A percentile compares a stretch with the other conserved stretches of the same genome.
phyloP scores from a whole-genome alignment of 2,329 filamentous ascomycete species.

The Aureobasidium sp. region DNA sequence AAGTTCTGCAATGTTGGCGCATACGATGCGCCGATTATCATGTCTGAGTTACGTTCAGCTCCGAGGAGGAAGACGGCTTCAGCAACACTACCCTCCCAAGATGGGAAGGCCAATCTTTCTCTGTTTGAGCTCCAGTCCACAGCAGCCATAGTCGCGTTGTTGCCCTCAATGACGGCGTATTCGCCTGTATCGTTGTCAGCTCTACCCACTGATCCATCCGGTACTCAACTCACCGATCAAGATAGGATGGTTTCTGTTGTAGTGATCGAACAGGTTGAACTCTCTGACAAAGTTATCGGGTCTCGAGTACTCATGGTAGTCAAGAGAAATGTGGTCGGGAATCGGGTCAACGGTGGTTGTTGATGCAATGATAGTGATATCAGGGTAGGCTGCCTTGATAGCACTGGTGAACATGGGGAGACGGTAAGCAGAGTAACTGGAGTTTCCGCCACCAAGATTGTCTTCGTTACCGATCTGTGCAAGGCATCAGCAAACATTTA shows the following conservation, averaged over 20 bases:
- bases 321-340: constrained; percentile 21
- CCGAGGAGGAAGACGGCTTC: constrained; percentile 59
- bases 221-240: constrained; percentile 26
- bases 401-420: constrained; percentile 55
- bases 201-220: background rate
- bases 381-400: constrained; percentile 49
- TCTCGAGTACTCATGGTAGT: constrained; percentile 30
- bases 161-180: constrained; percentile 43
- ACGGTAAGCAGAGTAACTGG: constrained; percentile 39
- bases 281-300: constrained; percentile 23
- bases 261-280: constrained; percentile 37
- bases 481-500: background rate
- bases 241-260: constrained; percentile 29
- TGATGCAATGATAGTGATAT: constrained; percentile 51
- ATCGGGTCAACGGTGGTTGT: constrained; percentile 27
- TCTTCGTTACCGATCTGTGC: constrained; percentile 57
- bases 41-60: constrained; percentile 53
- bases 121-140: constrained; percentile 28
- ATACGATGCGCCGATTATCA: constrained; percentile 47
- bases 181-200: constrained; percentile 32
- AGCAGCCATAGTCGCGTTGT: constrained; percentile 35
- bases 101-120: constrained; percentile 18
- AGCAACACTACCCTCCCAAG: constrained; percentile 49
- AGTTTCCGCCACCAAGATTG: constrained; percentile 44
- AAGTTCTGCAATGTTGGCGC: constrained; percentile 22